Evolutionary conservation across 2,329 filamentous ascomycete species (phyloP), one percentile per base, ranked within the genome.

Genomic region (Dryadomyces quercus-mongolicae): DNA sequence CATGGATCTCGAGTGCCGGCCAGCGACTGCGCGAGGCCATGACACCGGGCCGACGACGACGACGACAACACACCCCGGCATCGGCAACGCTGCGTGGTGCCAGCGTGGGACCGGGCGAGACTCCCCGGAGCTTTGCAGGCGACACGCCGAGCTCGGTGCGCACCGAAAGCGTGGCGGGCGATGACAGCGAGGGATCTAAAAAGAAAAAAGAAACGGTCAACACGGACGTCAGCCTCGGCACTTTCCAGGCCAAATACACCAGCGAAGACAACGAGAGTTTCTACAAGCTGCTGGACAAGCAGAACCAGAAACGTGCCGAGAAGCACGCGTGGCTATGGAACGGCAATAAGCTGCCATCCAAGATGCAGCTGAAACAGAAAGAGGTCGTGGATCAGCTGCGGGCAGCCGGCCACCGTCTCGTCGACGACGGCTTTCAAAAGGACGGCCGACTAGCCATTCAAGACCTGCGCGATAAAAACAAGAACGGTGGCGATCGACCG

Each of bases 261-360:
- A 95, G 89, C 64, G 93, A 98, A 68, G 93, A 98, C 67, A 97
- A 97, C 65, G 93, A 96, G 66, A 94, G 88, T 62, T 97, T 98
- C 72, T 95, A 95, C 68, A 86, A 85, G 62, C 75, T 98, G 1
- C 74, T 97, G 31, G 93, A 98, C 70, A 87, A 84, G 63, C 89
- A 96, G 64, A 98, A 96, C 64, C 77, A 84, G 57, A 92, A 90
- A 66, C 81, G 78, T 51, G 84, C 86, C 0, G 85, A 91, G 63
- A 95, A 92, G 62, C 87, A 95, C 64, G 82, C 83, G 1, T 96
- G 92, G 86, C 74, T 97, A 48, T 95, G 90, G 82, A 78, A 82
- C 10, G 87, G 84, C 31, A 96, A 97, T 70, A 92, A 92, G 66
- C 79, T 96, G 68, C 86, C 71, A 38, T 85, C 83, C n/a, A 90